Evolutionary conservation across 345 rosid genomes (phyloP).

Genomic region (Combretum micranthum): DNA sequence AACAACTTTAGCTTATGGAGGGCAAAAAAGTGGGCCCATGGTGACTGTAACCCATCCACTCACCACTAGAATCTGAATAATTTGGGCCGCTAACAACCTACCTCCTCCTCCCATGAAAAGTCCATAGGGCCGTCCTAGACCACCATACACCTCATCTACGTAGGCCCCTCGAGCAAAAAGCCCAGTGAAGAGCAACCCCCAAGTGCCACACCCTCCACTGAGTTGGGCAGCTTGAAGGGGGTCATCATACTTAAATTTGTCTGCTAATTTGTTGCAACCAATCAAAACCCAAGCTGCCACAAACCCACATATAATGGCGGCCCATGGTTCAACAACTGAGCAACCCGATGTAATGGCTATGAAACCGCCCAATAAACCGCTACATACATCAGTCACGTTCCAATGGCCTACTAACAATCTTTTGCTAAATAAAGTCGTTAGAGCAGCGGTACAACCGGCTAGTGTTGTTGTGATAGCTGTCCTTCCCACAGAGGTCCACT

Average conservation of each 20-base stretch:
- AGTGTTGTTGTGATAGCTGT: slow-evolving; percentile 13
- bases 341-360: slow-evolving; percentile 42
- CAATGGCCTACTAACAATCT: slow-evolving; percentile 16
- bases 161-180: slow-evolving; percentile 33
- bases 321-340: slow-evolving; percentile 54
- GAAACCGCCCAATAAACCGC: slow-evolving; percentile 17
- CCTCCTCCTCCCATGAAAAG: slow-evolving; percentile 19
- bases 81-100: slow-evolving; percentile 11
- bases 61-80: slow-evolving; percentile 14
- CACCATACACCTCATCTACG: slow-evolving; percentile 30
- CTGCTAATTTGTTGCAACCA: slow-evolving; percentile 42
- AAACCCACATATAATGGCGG: slow-evolving; percentile 41
- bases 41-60: slow-evolving; percentile 14
- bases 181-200: slow-evolving; percentile 54
- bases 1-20: slow-evolving; percentile 14
- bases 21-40: slow-evolving; percentile 16
- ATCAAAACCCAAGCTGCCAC: slow-evolving; percentile 44
- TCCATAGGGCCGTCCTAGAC: slow-evolving; percentile 11
- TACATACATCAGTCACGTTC: slow-evolving; percentile 17
- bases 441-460: slow-evolving; percentile 17
- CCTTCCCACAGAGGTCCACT: slow-evolving; percentile 22
- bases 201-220: slow-evolving; percentile 48
- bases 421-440: slow-evolving; percentile 14
- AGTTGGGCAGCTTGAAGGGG: slow-evolving; percentile 55
- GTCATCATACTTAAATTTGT: slow-evolving; percentile 37